Evolutionary conservation across 2,329 filamentous ascomycete species (phyloP).

Genomic region (Verticillium tricorpus): DNA sequence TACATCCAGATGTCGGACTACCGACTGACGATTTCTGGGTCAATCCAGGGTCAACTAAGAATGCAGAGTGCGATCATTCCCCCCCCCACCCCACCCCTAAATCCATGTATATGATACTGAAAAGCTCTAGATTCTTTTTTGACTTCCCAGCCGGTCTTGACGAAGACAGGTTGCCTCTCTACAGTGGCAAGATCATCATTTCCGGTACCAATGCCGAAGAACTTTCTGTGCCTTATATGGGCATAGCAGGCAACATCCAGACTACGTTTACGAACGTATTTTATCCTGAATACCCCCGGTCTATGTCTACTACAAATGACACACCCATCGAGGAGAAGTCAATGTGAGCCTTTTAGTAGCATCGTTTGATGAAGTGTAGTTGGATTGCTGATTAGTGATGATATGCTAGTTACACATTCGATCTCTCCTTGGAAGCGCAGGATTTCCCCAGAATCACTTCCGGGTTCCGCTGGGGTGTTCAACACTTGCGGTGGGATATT

Average conservation of each 20-base stretch:
- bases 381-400: no score
- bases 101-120: not conserved
- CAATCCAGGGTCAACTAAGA: conserved; percentile 19
- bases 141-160: conserved; percentile 18
- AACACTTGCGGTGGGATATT: conserved; percentile 19
- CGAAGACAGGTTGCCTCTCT: conserved; percentile 31
- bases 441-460: conserved; percentile 8
- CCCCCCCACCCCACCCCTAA: no score
- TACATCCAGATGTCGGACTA: conserved; percentile 3
- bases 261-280: conserved; percentile 5
- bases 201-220: conserved; percentile 33
- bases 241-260: conserved; percentile 6
- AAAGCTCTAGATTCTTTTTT: conserved; percentile 17
- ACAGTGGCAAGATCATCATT: conserved; percentile 39
- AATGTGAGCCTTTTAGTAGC: not conserved
- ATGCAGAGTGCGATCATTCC: conserved; percentile 8
- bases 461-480: conserved; percentile 6
- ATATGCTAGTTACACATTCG: conserved; percentile 6
- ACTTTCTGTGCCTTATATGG: conserved; percentile 35
- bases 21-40: conserved; percentile 13
- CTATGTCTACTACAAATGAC: not conserved
- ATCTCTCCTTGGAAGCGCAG: conserved; percentile 5
- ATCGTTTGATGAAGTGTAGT: not conserved
- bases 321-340: conserved; percentile 7
- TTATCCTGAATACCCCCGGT: not conserved